phyloP scores from a whole-genome alignment of 768 basidiomycete species.

The Russula vinacea region DNA sequence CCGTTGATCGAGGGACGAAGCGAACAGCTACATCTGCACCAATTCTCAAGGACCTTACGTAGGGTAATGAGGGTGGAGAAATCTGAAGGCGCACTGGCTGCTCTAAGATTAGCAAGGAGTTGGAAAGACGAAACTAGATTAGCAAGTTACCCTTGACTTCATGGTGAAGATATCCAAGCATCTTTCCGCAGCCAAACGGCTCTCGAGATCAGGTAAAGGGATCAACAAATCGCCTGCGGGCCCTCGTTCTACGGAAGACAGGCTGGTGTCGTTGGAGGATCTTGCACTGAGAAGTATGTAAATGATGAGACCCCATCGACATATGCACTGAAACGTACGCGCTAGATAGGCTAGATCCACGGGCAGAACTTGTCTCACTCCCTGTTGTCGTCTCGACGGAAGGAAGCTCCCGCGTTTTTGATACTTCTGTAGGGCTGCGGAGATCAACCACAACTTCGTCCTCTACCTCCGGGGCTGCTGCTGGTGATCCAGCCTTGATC shows the following conservation, averaged over 20 bases:
- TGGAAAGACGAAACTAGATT: constrained; percentile 7
- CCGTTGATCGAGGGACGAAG: constrained; percentile 74
- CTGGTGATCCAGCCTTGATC: constrained; percentile 45
- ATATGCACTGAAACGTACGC: constrained; percentile 44
- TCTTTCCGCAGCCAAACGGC: constrained; percentile 67
- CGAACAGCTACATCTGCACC: constrained; percentile 69
- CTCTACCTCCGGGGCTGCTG: constrained; percentile 39
- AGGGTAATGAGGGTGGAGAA: constrained; percentile 71
- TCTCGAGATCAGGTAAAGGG: constrained; percentile 76
- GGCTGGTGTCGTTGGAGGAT: constrained; percentile 56
- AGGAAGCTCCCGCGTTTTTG: constrained; percentile 24
- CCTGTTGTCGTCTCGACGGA: constrained; percentile 37
- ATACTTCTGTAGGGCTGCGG: constrained; percentile 31
- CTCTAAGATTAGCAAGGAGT: constrained; percentile 12
- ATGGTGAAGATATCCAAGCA: constrained; percentile 95
- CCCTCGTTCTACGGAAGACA: constrained; percentile 50
- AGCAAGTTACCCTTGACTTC: constrained; percentile 70
- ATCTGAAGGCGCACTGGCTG: constrained; percentile 94
- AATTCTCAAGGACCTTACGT: constrained; percentile 70
- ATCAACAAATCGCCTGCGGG: constrained; percentile 52
- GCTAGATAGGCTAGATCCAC: constrained; percentile 50
- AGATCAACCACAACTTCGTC: constrained; percentile 61
- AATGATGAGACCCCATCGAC: constrained; percentile 7
- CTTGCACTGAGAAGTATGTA: constrained; percentile 45
- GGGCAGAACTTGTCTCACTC: constrained; percentile 52